Percentiles rank a stretch among this genome's conserved stretches.
These are phyloP conservation scores for Immersiella caudata DNA, from an alignment of 495 filamentous ascomycete genomes.

Conservation along the genomic window DNA sequence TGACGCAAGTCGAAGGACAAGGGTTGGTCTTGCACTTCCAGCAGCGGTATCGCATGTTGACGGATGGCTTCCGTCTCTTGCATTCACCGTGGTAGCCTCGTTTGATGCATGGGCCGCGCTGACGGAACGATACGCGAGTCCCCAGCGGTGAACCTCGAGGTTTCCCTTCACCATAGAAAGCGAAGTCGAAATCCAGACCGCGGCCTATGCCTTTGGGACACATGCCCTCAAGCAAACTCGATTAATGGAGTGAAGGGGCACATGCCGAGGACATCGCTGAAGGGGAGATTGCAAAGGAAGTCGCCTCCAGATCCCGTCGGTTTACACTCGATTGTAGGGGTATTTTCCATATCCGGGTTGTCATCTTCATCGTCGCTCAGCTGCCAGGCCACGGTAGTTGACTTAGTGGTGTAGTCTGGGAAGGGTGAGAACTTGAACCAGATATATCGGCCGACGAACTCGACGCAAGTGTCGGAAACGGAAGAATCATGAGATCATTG, in stretches of 20 bases:
- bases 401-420: conserved; percentile 21
- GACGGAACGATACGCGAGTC: neutral
- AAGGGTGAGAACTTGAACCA: conserved; percentile 24
- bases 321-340: conserved; percentile 5
- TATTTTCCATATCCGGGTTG: neutral
- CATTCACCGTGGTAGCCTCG: neutral
- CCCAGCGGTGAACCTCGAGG: neutral
- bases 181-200: conserved; percentile 17
- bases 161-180: conserved; percentile 10
- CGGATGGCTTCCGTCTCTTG: neutral
- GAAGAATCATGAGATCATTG: neutral
- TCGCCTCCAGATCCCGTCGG: neutral
- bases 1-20: too few relatives aligned
- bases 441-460: conserved; percentile 15
- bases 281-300: conserved; percentile 23
- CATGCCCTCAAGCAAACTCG: conserved; percentile 19
- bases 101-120: neutral
- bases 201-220: conserved; percentile 24
- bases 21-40: neutral
- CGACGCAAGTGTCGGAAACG: conserved; percentile 14
- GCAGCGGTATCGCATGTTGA: neutral
- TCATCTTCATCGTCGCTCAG: neutral
- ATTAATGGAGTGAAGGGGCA: conserved; percentile 3
- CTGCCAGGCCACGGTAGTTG: conserved; percentile 16
- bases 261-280: conserved; percentile 21